Conservation (phyloP, 2,329 filamentous ascomycete species). For the Fusarium sp. region DNA sequence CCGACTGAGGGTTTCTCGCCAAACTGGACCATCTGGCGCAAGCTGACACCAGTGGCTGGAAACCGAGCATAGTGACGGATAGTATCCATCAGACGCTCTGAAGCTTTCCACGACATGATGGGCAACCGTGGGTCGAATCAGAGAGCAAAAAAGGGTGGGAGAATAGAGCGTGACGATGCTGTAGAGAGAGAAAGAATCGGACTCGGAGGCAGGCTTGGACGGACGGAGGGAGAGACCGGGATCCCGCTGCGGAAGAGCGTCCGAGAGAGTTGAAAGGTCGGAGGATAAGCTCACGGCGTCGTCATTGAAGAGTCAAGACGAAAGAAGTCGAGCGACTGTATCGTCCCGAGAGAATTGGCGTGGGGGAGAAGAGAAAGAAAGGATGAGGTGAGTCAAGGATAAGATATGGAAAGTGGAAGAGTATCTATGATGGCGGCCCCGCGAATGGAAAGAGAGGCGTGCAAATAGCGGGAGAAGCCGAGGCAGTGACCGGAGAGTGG, state of each 20-base stretch:
- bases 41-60: constrained; percentile 93
- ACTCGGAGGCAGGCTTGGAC: constrained; percentile 43
- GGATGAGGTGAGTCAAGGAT: constrained; percentile 32
- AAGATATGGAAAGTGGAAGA: constrained; percentile 25
- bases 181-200: constrained; percentile 28
- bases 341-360: constrained; percentile 29
- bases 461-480: constrained; percentile 45
- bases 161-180: constrained; percentile 12
- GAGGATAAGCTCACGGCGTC: constrained; percentile 43
- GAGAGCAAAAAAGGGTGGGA: constrained; percentile 16
- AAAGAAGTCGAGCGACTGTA: constrained; percentile 22
- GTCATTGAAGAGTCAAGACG: constrained; percentile 43
- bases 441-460: constrained; percentile 37
- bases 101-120: constrained; percentile 92
- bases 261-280: constrained; percentile 37
- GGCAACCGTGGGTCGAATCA: constrained; percentile 29
- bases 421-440: constrained; percentile 40
- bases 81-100: constrained; percentile 92
- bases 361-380: constrained; percentile 1
- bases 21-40: constrained; percentile 99
- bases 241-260: constrained; percentile 39
- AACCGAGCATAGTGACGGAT: constrained; percentile 98
- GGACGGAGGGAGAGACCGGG: constrained; percentile 43
- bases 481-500: constrained; percentile 38
- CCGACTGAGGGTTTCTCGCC: constrained; percentile 92